Conservation (phyloP, 2,329 filamentous ascomycete species). For the Trichophyton mentagrophytes region DNA sequence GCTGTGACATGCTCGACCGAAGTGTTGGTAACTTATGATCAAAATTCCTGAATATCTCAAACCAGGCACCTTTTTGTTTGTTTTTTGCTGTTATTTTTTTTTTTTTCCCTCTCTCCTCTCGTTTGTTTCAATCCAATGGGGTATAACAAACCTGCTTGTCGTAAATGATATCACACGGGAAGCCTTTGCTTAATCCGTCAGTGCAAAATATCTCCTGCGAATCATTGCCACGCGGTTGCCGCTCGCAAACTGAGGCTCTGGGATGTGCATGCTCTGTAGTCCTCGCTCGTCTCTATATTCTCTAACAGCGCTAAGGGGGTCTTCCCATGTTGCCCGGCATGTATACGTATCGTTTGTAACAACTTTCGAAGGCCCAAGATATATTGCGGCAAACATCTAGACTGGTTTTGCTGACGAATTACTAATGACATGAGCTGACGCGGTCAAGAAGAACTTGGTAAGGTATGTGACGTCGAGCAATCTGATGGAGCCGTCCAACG, state of each 20-base stretch:
- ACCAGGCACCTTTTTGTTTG: too few relatives aligned
- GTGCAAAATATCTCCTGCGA: neutral
- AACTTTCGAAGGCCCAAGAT: neutral
- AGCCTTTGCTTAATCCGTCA: neutral
- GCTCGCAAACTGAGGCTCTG: neutral
- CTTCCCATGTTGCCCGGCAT: neutral
- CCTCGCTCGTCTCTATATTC: neutral
- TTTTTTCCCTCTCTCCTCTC: neutral
- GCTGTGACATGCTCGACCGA: neutral
- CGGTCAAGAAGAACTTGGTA: neutral
- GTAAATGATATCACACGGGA: neutral
- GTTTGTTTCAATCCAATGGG: neutral
- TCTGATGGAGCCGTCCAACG: neutral
- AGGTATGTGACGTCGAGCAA: neutral
- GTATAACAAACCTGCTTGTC: neutral
- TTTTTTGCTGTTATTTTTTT: too few relatives aligned
- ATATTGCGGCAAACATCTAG: neutral
- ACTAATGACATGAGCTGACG: neutral
- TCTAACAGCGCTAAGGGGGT: neutral
- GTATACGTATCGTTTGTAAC: neutral
- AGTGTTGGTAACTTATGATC: neutral
- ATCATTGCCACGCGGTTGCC: neutral
- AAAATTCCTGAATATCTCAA: neutral
- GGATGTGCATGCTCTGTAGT: neutral
- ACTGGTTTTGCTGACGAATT: constrained; percentile 2